Evolutionary conservation across 306 rosid species (phyloP), one percentile per base, ranked within the genome.

Genomic region (Betula pendula): DNA sequence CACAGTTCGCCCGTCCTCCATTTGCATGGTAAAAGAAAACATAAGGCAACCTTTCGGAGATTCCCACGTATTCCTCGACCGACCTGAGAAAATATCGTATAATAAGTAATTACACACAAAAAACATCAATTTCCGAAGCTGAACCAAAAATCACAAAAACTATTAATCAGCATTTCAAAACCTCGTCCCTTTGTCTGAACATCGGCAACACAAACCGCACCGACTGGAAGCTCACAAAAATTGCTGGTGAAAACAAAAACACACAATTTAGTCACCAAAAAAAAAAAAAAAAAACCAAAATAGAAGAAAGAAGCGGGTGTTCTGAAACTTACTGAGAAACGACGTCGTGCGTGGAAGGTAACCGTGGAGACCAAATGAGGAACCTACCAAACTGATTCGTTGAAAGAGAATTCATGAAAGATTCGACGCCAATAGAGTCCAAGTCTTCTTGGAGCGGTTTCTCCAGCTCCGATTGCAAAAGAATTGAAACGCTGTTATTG

Each of bases 151-250:
- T 72, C 73, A 67, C 31, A 51, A 56, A 50, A 65, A 75, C 29
- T 22, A 73, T 55, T 16, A 79, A 75, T 72, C 49, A 17, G 80
- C 68, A 52, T 17, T 71, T 77, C 90, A 60, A 71, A 45, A 95
- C 99, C 99, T 88, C 97, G 81, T 53, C 99, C 99, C 68, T 87
- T 92, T 84, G 84, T 85, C 89, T 96, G 98, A 81, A 84, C 78
- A 84, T 96, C 96, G 53, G 97, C 84, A 74, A 92, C 88, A 84
- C 98, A 96, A 38, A 92, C 96, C 24, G 97, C 68, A 59, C 99
- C 98, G 20, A 81, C 8, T 7, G 99, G 98, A 82, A 96, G 90
- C 86, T 92, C 89, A 77, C 86, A 78, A 42, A 96, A 92, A 79
- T 92, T 92, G n/a, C 98, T 96, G 88, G 59, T 82, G 63, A 76